phyloP scores from a whole-genome alignment of 176 grass and related monocot genomes.

The Oryza meridionalis region DNA sequence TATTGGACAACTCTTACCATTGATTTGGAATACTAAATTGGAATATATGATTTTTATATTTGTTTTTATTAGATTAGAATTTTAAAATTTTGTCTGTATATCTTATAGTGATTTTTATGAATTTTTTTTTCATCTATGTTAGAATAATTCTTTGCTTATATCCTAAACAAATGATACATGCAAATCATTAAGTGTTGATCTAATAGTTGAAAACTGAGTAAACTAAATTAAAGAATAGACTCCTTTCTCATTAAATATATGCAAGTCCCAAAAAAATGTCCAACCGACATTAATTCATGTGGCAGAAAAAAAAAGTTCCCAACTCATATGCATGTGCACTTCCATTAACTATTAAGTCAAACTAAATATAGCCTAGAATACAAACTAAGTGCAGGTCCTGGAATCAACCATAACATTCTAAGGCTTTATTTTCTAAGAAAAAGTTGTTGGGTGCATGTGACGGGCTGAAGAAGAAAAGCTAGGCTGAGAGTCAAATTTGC shows the following conservation, averaged over 20 bases:
- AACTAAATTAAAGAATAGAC: not conserved
- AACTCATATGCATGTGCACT: not conserved
- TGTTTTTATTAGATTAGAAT: not conserved
- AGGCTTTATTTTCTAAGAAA: not conserved
- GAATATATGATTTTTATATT: too few species aligned
- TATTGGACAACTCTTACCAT: too few species aligned
- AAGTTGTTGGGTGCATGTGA: not conserved
- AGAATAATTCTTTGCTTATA: not conserved
- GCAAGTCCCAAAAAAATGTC: not conserved
- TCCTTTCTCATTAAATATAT: too few species aligned
- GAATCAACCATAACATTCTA: not conserved
- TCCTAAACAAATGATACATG: not conserved
- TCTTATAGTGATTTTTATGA: too few species aligned
- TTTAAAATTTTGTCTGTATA: not conserved
- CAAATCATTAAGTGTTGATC: not conserved
- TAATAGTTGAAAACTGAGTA: not conserved
- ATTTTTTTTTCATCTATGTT: not conserved
- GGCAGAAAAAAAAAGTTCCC: not conserved
- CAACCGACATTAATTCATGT: not conserved
- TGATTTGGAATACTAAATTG: too few species aligned
- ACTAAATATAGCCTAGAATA: not conserved
- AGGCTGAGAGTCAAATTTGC: not conserved
- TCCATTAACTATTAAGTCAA: not conserved
- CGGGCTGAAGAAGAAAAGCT: not conserved
- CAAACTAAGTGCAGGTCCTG: not conserved